These are phyloP conservation scores for Papiliotrema nemorosa DNA, from an alignment of 1,284 basidiomycete species.

Conservation along the genomic window DNA sequence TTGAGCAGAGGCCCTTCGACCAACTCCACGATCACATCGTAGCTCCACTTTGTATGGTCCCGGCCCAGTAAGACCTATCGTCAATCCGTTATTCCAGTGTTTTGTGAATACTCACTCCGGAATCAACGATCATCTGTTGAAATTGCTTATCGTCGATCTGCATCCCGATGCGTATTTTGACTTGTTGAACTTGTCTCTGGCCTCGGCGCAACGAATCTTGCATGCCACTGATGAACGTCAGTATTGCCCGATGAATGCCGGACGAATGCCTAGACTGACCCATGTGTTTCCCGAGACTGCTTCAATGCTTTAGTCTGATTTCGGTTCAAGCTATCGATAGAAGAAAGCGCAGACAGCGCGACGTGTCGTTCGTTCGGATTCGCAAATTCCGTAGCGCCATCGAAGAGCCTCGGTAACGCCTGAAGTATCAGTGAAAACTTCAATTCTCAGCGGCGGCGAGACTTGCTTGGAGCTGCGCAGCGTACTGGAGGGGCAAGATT, in stretches of 20 bases:
- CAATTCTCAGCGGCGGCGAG: too few relatives aligned
- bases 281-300: conserved; percentile 10
- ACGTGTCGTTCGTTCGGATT: conserved; percentile 62
- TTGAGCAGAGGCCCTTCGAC: conserved; percentile 90
- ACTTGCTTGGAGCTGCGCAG: conserved; percentile 82
- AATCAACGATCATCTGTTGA: conserved; percentile 74
- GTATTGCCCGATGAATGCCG: background rate
- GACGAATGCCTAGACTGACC: conserved; percentile 5
- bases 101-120: conserved; percentile 58
- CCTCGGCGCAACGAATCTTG: conserved; percentile 82
- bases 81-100: conserved; percentile 20
- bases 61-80: conserved; percentile 75
- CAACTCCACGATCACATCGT: conserved; percentile 80
- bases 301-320: conserved; percentile 54
- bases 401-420: conserved; percentile 82
- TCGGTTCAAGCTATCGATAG: conserved; percentile 87
- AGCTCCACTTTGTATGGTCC: conserved; percentile 90
- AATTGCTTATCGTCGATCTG: conserved; percentile 91
- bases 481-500: conserved; percentile 76
- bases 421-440: conserved; percentile 38
- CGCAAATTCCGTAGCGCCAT: conserved; percentile 72
- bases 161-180: conserved; percentile 80
- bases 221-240: conserved; percentile 1
- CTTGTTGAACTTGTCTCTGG: conserved; percentile 86
- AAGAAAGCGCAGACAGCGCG: conserved; percentile 77